phyloP scores from a whole-genome alignment of 352 stramenopile species.

The Phytophthora sp. region DNA sequence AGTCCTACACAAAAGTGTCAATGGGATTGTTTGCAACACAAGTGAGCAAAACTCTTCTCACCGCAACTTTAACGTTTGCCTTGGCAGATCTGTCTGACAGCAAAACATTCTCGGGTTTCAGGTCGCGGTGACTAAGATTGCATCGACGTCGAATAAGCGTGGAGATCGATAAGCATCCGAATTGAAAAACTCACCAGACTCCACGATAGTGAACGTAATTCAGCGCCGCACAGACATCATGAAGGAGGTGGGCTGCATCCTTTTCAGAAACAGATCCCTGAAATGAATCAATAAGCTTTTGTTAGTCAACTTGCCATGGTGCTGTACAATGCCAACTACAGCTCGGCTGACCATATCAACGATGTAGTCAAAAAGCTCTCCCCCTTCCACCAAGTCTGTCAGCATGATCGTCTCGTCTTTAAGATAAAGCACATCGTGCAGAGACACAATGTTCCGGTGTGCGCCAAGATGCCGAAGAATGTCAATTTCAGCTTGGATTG shows the following conservation, averaged over 20 bases:
- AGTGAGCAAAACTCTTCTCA: constrained; percentile 16
- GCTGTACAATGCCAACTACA: not conserved
- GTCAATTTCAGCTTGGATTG: constrained; percentile 74
- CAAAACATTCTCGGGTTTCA: constrained; percentile 83
- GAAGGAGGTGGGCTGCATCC: constrained; percentile 70
- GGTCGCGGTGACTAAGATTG: constrained; percentile 60
- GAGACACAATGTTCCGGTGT: constrained; percentile 73
- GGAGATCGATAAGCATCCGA: too few relatives aligned
- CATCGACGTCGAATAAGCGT: too few relatives aligned
- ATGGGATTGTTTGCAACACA: not conserved
- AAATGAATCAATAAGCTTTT: not conserved
- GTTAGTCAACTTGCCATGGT: not conserved
- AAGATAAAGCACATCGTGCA: constrained; percentile 69
- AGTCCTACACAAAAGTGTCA: constrained; percentile 50
- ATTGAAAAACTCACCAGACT: constrained; percentile 62
- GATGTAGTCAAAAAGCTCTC: constrained; percentile 86
- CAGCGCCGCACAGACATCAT: constrained; percentile 64
- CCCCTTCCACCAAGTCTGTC: constrained; percentile 75
- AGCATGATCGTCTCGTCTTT: constrained; percentile 82
- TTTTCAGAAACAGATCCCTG: constrained; percentile 79
- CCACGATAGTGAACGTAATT: constrained; percentile 72
- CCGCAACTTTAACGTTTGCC: constrained; percentile 77
- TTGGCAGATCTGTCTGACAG: constrained; percentile 57
- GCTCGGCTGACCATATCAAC: constrained; percentile 52
- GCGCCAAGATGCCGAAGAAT: constrained; percentile 61